These are phyloP conservation scores for Pilatotrama ljubarskyi DNA, from an alignment of 768 basidiomycete species.

Conservation along the genomic window DNA sequence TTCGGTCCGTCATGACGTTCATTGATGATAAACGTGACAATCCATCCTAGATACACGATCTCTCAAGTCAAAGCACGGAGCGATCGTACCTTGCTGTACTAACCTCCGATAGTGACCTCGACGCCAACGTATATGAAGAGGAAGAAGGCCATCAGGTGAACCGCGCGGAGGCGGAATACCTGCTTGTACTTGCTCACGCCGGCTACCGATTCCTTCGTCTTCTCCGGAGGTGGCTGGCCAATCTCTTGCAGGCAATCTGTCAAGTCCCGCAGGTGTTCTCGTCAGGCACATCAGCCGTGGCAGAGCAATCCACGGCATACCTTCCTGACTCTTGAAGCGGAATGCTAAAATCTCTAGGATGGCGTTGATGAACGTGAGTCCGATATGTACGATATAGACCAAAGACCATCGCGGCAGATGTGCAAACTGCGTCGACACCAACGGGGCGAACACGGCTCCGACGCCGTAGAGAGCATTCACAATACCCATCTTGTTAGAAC, in stretches of 20 bases:
- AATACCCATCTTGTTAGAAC: slow-evolving; percentile 67
- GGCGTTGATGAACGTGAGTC: slow-evolving; percentile 60
- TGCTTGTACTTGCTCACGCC: slow-evolving; percentile 45
- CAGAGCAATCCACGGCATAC: too few species aligned
- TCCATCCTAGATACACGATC: slow-evolving; percentile 50
- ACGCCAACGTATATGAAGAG: slow-evolving; percentile 45
- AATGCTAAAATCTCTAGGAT: slow-evolving; percentile 57
- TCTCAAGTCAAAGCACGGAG: too few species aligned
- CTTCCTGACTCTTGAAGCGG: slow-evolving; percentile 63
- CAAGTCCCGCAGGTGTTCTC: background rate
- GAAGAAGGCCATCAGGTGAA: slow-evolving; percentile 46
- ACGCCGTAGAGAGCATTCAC: slow-evolving; percentile 67
- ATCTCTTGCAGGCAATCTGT: slow-evolving; percentile 56
- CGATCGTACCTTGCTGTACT: too few species aligned
- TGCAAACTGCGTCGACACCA: slow-evolving; percentile 82
- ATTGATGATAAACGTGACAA: slow-evolving; percentile 50
- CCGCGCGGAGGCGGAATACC: slow-evolving; percentile 40
- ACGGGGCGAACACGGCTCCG: slow-evolving; percentile 68
- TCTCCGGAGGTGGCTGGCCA: slow-evolving; percentile 47
- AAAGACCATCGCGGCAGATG: slow-evolving; percentile 68
- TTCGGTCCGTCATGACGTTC: slow-evolving; percentile 46
- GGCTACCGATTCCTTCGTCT: slow-evolving; percentile 30
- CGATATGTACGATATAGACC: slow-evolving; percentile 73
- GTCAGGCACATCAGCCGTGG: too few species aligned
- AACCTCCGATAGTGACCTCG: slow-evolving; percentile 39